Percentiles rank a stretch among this genome's conserved stretches.
Conservation (phyloP, 2,329 filamentous ascomycete genomes). For the Diaporthe ilicicola region DNA sequence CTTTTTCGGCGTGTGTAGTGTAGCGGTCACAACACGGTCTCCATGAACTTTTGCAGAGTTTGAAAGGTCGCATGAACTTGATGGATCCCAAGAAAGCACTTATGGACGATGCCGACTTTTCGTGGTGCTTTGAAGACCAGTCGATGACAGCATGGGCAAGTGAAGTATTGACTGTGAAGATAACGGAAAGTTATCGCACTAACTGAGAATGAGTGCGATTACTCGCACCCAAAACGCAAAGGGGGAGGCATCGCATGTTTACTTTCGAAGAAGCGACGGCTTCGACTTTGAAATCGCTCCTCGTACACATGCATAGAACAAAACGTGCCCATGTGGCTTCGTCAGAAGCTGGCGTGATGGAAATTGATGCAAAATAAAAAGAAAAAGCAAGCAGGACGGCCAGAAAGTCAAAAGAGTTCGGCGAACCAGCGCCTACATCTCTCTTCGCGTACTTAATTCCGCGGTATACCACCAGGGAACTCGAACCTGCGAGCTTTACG, state of each 20-base stretch:
- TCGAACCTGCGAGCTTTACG: not conserved
- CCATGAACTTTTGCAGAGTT: not conserved
- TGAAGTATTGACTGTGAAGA: accelerated
- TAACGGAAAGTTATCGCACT: too few species aligned
- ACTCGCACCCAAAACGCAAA: too few species aligned
- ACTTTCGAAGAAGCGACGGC: too few species aligned
- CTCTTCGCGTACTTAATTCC: not conserved
- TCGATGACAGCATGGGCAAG: not conserved
- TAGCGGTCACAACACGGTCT: not conserved
- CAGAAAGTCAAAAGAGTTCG: not conserved
- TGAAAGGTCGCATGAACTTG: not conserved
- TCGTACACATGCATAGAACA: too few species aligned
- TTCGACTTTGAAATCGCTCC: too few species aligned
- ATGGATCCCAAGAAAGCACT: not conserved
- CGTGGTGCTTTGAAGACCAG: too few species aligned
- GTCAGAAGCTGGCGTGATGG: not conserved
- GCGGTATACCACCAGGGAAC: not conserved
- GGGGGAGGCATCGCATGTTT: too few species aligned
- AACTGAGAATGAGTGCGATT: too few species aligned
- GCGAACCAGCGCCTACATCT: slow-evolving; percentile 9
- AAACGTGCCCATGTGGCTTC: too few species aligned
- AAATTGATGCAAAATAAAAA: not conserved
- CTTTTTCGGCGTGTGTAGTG: too few species aligned
- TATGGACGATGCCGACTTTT: too few species aligned
- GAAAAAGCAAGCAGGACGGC: not conserved